Evolutionary conservation across 2,329 filamentous ascomycete species (phyloP).

Genomic region (Fonsecaea erecta): DNA sequence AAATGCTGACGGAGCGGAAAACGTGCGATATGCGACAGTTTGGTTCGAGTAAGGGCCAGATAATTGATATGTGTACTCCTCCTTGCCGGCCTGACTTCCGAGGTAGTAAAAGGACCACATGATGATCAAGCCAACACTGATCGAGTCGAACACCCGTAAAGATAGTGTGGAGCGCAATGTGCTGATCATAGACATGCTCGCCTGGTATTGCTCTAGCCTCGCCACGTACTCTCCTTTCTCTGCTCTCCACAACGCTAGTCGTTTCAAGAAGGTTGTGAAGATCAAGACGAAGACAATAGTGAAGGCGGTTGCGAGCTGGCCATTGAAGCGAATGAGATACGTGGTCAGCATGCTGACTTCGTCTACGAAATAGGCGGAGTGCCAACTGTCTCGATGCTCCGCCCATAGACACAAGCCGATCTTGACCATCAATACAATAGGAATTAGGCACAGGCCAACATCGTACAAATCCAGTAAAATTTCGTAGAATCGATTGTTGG

Average conservation of each 20-base stretch:
- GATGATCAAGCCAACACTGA: constrained; percentile 6
- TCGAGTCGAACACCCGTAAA: constrained; percentile 17
- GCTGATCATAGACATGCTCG: constrained; percentile 16
- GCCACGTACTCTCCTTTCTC: constrained; percentile 19
- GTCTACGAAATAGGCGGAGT: constrained; percentile 6
- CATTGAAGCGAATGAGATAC: constrained; percentile 18
- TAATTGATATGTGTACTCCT: constrained; percentile 6
- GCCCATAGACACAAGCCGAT: constrained; percentile 15
- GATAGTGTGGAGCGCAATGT: constrained; percentile 19
- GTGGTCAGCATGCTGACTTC: constrained; percentile 15
- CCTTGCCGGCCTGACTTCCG: constrained; percentile 19
- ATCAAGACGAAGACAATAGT: constrained; percentile 26
- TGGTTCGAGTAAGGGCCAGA: background rate
- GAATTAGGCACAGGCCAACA: constrained; percentile 4
- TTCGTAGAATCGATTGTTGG: background rate
- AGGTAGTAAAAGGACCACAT: constrained; percentile 27
- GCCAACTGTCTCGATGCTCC: constrained; percentile 14
- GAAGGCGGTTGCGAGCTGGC: constrained; percentile 24
- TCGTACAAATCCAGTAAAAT: constrained; percentile 10
- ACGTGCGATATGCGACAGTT: constrained; percentile 4
- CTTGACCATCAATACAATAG: constrained; percentile 18
- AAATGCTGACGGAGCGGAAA: background rate
- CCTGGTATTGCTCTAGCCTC: constrained; percentile 23
- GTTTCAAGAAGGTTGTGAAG: constrained; percentile 18
- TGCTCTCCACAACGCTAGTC: constrained; percentile 24